phyloP scores from a whole-genome alignment of 2,329 filamentous ascomycete species.

The Colletotrichum cordylinicola region DNA sequence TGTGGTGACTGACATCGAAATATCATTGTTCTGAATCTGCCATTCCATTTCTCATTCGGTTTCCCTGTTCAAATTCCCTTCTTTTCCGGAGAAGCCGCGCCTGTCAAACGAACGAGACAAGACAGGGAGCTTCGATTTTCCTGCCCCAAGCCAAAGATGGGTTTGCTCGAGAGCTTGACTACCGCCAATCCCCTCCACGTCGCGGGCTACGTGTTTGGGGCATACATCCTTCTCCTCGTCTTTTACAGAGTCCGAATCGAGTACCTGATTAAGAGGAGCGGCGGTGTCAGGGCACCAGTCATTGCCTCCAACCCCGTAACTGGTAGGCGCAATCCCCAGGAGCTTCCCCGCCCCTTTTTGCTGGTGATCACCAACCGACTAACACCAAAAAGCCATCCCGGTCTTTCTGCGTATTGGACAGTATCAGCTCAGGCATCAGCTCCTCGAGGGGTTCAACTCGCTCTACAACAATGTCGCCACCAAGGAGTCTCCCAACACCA shows the following conservation, averaged over 20 bases:
- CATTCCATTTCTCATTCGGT: not conserved
- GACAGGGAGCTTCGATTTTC: not conserved
- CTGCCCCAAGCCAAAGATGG: not conserved
- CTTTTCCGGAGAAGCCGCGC: not conserved
- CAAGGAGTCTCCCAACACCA: slow-evolving; percentile 37
- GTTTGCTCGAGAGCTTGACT: slow-evolving; percentile 1
- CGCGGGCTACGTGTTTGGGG: slow-evolving; percentile 4
- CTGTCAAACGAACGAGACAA: not conserved
- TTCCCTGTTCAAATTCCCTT: not conserved
- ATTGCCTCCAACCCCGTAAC: slow-evolving; percentile 23
- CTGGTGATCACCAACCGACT: not conserved
- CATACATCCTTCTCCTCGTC: not conserved
- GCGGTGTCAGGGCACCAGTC: slow-evolving; percentile 20
- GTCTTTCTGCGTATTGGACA: slow-evolving; percentile 15
- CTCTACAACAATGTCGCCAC: slow-evolving; percentile 32
- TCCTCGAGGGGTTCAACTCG: slow-evolving; percentile 35
- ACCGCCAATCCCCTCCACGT: slow-evolving; percentile 6
- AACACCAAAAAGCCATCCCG: slow-evolving; percentile 1
- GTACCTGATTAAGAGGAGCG: slow-evolving; percentile 4
- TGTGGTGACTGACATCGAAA: not conserved
- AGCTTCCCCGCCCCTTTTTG: not conserved
- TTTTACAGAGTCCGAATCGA: slow-evolving; percentile 3
- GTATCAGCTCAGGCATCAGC: slow-evolving; percentile 26
- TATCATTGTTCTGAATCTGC: not conserved
- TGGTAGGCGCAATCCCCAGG: not conserved